Evolutionary conservation across 192 early-diverging fungal genomes (phyloP).

Genomic region (Coemansia sp.): DNA sequence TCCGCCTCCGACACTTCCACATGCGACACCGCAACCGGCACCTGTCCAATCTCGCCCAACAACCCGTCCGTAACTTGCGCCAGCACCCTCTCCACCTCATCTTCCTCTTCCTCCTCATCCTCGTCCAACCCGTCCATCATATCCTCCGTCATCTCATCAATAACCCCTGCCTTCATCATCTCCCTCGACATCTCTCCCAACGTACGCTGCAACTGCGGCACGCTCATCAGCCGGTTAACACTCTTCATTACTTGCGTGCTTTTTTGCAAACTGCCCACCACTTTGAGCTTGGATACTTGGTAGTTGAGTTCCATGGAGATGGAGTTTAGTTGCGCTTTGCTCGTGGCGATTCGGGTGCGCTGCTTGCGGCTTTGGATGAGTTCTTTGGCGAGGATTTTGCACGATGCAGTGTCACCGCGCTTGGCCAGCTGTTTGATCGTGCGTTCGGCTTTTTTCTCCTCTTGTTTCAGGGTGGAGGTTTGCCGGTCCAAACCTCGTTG

Average conservation of each 20-base stretch:
- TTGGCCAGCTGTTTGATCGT: slow-evolving; percentile 85
- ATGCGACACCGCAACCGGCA: slow-evolving; percentile 22
- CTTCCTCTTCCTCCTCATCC: slow-evolving; percentile 83
- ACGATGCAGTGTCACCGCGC: slow-evolving; percentile 72
- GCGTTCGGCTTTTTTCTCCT: slow-evolving; percentile 80
- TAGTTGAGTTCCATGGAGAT: slow-evolving; percentile 86
- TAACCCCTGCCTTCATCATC: slow-evolving; percentile 98
- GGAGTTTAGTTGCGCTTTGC: slow-evolving; percentile 92
- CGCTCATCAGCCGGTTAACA: slow-evolving; percentile 82
- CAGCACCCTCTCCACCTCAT: slow-evolving; percentile 87
- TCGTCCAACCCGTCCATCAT: slow-evolving; percentile 83
- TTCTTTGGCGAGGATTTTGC: slow-evolving; percentile 79
- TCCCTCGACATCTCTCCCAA: slow-evolving; percentile 94
- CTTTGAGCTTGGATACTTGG: slow-evolving; percentile 82
- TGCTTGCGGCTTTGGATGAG: slow-evolving; percentile 76
- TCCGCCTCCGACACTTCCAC: slow-evolving; percentile 61
- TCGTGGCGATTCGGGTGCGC: slow-evolving; percentile 77
- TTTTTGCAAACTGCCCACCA: slow-evolving; percentile 84
- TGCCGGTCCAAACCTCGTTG: slow-evolving; percentile 86
- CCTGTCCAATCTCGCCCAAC: slow-evolving; percentile 12
- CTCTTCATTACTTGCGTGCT: slow-evolving; percentile 87
- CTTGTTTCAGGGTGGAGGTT: slow-evolving; percentile 72
- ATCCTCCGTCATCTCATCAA: slow-evolving; percentile 94
- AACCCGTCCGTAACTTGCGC: slow-evolving; percentile 86
- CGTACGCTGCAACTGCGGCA: slow-evolving; percentile 79